Evolutionary conservation across 2,329 filamentous ascomycete genomes (phyloP).

Genomic region (Talaromyces sp.): DNA sequence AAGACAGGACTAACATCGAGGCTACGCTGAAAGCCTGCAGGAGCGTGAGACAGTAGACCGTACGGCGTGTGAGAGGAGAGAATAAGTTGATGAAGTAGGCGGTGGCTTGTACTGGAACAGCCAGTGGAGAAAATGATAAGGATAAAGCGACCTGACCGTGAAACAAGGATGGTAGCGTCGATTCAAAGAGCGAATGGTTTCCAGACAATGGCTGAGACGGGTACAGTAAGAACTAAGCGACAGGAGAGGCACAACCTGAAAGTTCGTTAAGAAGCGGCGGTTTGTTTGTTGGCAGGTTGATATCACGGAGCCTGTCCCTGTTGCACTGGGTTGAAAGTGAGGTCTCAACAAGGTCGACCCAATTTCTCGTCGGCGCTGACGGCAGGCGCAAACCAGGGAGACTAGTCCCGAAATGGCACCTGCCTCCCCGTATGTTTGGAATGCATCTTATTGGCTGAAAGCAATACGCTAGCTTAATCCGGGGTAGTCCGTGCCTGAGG

Average conservation of each 20-base stretch:
- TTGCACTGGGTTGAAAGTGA: background rate
- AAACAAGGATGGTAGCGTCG: conserved; percentile 8
- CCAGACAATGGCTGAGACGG: background rate
- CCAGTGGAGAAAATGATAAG: background rate
- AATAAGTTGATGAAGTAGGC: background rate
- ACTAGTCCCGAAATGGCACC: background rate
- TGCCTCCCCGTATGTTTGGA: background rate
- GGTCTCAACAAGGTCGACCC: conserved; percentile 4
- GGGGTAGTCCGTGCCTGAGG: background rate
- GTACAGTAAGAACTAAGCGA: background rate
- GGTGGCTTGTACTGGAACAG: background rate
- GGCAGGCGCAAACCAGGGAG: background rate
- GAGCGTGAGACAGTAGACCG: background rate
- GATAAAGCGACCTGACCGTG: background rate
- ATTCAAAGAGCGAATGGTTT: background rate
- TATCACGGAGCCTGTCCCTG: background rate
- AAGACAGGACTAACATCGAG: background rate
- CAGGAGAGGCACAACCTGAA: background rate
- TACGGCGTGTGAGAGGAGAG: background rate
- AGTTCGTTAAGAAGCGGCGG: background rate
- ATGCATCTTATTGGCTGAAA: background rate
- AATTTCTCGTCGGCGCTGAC: background rate
- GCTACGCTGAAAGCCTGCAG: background rate
- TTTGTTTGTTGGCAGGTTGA: background rate
- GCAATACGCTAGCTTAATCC: background rate